These are phyloP conservation scores for Torulaspora quercuum DNA, from an alignment of 805 yeast genomes.

Conservation along the genomic window DNA sequence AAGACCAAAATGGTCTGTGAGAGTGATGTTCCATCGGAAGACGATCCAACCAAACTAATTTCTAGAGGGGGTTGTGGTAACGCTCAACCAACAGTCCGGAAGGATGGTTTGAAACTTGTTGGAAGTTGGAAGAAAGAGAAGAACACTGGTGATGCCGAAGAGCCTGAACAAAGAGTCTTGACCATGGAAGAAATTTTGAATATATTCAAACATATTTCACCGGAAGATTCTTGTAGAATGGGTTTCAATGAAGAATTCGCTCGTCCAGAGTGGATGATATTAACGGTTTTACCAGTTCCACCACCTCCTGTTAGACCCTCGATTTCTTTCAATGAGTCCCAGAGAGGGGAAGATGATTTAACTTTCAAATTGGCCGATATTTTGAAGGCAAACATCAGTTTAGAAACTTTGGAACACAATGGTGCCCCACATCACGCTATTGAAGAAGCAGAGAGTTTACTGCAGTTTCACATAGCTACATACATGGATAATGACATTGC, in stretches of 20 bases:
- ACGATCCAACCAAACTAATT: slow-evolving; percentile 48
- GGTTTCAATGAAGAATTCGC: slow-evolving; percentile 96
- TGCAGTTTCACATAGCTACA: slow-evolving; percentile 97
- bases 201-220: slow-evolving; percentile 85
- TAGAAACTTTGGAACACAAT: slow-evolving; percentile 95
- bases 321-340: slow-evolving; percentile 95
- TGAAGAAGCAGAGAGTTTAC: slow-evolving; percentile 89
- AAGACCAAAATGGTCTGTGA: slow-evolving; percentile 94
- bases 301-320: slow-evolving; percentile 99
- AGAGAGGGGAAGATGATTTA: slow-evolving; percentile 98
- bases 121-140: slow-evolving; percentile 98
- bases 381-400: slow-evolving; percentile 91
- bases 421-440: slow-evolving; percentile 99
- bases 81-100: slow-evolving; percentile 90
- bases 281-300: slow-evolving; percentile 98
- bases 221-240: slow-evolving; percentile 72
- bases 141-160: slow-evolving; percentile 70
- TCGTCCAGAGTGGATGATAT: slow-evolving; percentile 97
- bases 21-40: slow-evolving; percentile 69
- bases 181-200: slow-evolving; percentile 86
- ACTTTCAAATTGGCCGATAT: slow-evolving; percentile 97
- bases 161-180: slow-evolving; percentile 86
- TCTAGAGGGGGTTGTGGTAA: slow-evolving; percentile 98
- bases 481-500: slow-evolving; percentile 99
- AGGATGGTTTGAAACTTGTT: slow-evolving; percentile 92